phyloP scores from a whole-genome alignment of 352 stramenopile species.

The Pythium guiyangense region DNA sequence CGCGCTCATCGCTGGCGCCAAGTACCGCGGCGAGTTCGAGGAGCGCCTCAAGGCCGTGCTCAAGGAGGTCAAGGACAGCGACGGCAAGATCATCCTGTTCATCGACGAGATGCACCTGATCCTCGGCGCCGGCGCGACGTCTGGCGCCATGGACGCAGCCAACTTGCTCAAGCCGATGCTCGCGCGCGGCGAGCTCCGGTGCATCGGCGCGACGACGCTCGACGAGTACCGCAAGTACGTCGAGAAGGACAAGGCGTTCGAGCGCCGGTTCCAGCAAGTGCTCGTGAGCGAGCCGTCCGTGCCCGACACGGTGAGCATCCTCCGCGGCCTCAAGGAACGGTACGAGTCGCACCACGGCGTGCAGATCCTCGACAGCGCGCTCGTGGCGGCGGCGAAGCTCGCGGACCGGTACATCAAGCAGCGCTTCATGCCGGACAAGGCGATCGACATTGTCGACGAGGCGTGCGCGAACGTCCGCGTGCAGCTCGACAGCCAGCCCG shows the following conservation, averaged over 20 bases:
- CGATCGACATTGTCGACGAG: constrained; percentile 96
- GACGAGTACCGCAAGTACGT: constrained; percentile 98
- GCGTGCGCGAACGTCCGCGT: constrained; percentile 90
- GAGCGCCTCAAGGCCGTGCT: constrained; percentile 95
- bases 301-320: constrained; percentile 94
- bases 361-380: constrained; percentile 89
- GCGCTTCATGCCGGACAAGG: constrained; percentile 92
- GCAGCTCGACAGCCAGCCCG: constrained; percentile 93
- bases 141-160: constrained; percentile 95
- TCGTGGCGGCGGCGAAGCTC: constrained; percentile 94
- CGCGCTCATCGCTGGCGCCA: constrained; percentile 95
- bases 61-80: constrained; percentile 90
- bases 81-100: constrained; percentile 98
- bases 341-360: constrained; percentile 98
- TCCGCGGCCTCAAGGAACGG: constrained; percentile 93
- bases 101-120: constrained; percentile 98
- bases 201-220: constrained; percentile 97
- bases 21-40: constrained; percentile 98
- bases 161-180: constrained; percentile 99
- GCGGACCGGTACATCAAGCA: constrained; percentile 92
- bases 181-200: constrained; percentile 93
- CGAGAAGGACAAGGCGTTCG: constrained; percentile 98
- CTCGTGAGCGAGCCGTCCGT: constrained; percentile 93
- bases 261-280: constrained; percentile 97
- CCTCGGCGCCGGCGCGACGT: constrained; percentile 90